phyloP scores from a whole-genome alignment of 495 filamentous ascomycete species.

The Talaromyces adpressus region DNA sequence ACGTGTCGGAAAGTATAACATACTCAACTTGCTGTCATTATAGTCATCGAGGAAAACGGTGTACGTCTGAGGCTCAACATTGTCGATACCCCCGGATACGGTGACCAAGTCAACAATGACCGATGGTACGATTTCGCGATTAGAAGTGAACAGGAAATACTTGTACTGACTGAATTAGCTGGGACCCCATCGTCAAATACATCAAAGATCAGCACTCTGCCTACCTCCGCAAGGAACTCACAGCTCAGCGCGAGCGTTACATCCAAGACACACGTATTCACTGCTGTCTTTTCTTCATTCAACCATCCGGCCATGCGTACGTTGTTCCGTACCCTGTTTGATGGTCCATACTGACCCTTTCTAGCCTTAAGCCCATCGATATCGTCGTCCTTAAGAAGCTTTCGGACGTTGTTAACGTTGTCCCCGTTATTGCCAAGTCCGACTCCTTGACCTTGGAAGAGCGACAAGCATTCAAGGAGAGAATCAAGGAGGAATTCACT shows the following conservation, averaged over 20 bases:
- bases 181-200: slow-evolving; percentile 98
- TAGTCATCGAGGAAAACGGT: slow-evolving; percentile 94
- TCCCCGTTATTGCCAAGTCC: slow-evolving; percentile 97
- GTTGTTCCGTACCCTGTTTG: slow-evolving; percentile 13
- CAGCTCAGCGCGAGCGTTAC: slow-evolving; percentile 98
- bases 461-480: slow-evolving; percentile 90
- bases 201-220: slow-evolving; percentile 99
- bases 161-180: slow-evolving; percentile 40
- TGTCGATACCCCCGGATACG: slow-evolving; percentile 74
- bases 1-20: not conserved
- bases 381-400: slow-evolving; percentile 99
- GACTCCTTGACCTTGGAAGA: slow-evolving; percentile 96
- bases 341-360: slow-evolving; percentile 15
- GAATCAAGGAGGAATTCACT: slow-evolving; percentile 98
- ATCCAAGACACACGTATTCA: slow-evolving; percentile 99
- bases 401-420: slow-evolving; percentile 97
- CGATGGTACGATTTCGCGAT: slow-evolving; percentile 48
- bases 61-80: slow-evolving; percentile 74
- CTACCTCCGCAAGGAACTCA: slow-evolving; percentile 98
- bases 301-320: slow-evolving; percentile 91
- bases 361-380: slow-evolving; percentile 88
- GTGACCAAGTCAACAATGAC: slow-evolving; percentile 77
- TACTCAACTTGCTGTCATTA: slow-evolving; percentile 3
- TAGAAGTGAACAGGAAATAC: slow-evolving; percentile 3
- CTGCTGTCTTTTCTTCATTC: slow-evolving; percentile 99